Base-by-base conservation (phyloP, 352 stramenopile genomes). In the Globisporangium spiculum region DNA sequence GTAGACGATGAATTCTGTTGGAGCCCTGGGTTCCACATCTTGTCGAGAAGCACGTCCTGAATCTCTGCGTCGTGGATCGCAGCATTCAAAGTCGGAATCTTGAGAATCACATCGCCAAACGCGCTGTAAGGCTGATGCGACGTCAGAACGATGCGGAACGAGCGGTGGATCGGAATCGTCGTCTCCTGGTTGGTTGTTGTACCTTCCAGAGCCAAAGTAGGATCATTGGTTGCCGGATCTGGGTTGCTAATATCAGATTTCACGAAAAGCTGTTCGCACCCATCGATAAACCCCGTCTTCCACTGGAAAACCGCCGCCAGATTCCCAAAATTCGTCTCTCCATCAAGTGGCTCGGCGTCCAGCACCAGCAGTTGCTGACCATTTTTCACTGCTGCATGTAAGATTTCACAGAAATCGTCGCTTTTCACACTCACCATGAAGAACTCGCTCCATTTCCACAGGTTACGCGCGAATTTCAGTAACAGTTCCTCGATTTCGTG, bases 341-440 rank as follows among this genome's bases (percentile, higher is more conserved):
- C 48, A 50, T 92, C 77, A 0, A 77, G 53, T 3, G 82, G 82
- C 8, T 86, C 73, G 0, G 90, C 75, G 16, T 90, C 84, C 0
- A 92, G 64, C 6, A 92, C 80, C 20, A 92, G 24, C 7, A 92
- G 48, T 59, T 90, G 82, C 12, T 89, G 71, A 1, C 82, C 84
- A 9, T 82, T 67, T 18, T 53, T 57, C n/a, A 88, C 72, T 18
- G 84, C 80, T 2, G 58, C n/a, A 5, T 34, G 24, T 14, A 92
- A 60, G 0, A 75, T 73, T 0, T 71, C 27, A 9, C 79, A 59
- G 20, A 92, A 76, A 30, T 86, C 79, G 4, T 27, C 7, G 0
- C 74, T 75, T 54, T 68, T 73, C 9, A 72, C 66, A 38, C 71
- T 77, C 1, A 86, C 68, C 76, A 86, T 85, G 48, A 75, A 65